These are phyloP conservation scores for Cladophialophora exuberans DNA, from an alignment of 2,329 filamentous ascomycete genomes.

Conservation along the genomic window DNA sequence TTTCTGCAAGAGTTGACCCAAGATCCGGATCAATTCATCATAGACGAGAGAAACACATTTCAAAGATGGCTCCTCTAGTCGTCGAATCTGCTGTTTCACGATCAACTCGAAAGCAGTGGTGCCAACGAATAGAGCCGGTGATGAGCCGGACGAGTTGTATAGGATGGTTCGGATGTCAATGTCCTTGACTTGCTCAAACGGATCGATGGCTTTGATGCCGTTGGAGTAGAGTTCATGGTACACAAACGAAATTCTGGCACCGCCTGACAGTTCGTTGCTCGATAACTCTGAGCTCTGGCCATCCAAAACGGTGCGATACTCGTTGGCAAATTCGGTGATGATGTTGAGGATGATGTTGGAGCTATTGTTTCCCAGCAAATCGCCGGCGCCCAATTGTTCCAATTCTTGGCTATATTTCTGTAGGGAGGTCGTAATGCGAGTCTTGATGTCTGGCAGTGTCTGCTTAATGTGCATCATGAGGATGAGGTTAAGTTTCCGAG, in stretches of 20 bases:
- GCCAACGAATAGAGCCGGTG: conserved; percentile 93
- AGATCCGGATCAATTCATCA: conserved; percentile 93
- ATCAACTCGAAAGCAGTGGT: conserved; percentile 98
- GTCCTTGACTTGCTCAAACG: conserved; percentile 97
- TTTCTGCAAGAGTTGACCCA: conserved; percentile 86
- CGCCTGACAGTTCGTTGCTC: conserved; percentile 89
- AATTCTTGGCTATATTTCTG: conserved; percentile 89
- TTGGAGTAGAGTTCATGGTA: conserved; percentile 99
- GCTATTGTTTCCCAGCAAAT: conserved; percentile 89
- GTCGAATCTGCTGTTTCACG: conserved; percentile 97
- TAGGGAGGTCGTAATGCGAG: conserved; percentile 88
- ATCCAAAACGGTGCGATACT: conserved; percentile 94
- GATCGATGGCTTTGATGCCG: conserved; percentile 95
- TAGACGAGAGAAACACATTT: conserved; percentile 98
- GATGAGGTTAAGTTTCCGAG: conserved; percentile 95
- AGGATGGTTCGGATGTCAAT: conserved; percentile 95
- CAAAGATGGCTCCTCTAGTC: conserved; percentile 91
- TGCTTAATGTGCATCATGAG: conserved; percentile 99
- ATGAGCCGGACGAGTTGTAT: conserved; percentile 98
- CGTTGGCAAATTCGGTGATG: conserved; percentile 97
- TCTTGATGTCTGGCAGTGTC: conserved; percentile 97
- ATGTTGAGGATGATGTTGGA: conserved; percentile 97
- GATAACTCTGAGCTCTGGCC: conserved; percentile 97
- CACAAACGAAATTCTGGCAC: conserved; percentile 97
- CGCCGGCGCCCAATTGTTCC: conserved; percentile 75